phyloP scores from a whole-genome alignment of 1,139 yeast genomes.

The Saccharomyces hybrid region DNA sequence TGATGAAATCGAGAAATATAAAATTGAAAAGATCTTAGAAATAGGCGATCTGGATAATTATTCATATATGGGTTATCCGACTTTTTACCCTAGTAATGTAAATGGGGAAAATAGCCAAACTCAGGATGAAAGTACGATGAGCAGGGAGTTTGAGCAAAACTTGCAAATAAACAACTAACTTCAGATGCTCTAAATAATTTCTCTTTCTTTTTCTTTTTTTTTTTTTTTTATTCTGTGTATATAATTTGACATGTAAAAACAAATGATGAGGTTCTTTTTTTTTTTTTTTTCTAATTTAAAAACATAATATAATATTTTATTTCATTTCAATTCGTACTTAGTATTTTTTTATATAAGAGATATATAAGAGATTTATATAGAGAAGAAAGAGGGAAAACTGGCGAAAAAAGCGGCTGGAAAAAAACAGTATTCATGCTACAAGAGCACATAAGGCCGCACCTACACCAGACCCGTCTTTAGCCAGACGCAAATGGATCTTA shows the following conservation, averaged over 20 bases:
- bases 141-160: neutral
- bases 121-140: neutral
- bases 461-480: constrained; percentile 93
- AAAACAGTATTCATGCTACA: constrained; percentile 18
- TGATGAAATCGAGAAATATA: neutral
- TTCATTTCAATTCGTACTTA: neutral
- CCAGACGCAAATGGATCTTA: constrained; percentile 65
- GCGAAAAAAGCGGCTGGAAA: too few species aligned
- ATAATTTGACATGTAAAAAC: neutral
- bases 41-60: neutral
- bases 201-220: too few species aligned
- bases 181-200: too few species aligned
- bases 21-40: neutral
- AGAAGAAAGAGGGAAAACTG: neutral
- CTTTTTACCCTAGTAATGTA: neutral
- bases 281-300: neutral
- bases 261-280: too few species aligned
- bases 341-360: neutral
- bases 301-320: neutral
- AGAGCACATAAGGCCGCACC: constrained; percentile 92
- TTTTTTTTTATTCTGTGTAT: neutral
- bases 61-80: neutral
- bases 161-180: neutral
- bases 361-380: constrained; percentile 1
- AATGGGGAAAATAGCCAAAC: neutral